A percentile compares a stretch with the other conserved stretches of the same genome.
phyloP scores from a whole-genome alignment of 192 early-diverging fungal genomes.

The Phlyctochytrium bullatum region DNA sequence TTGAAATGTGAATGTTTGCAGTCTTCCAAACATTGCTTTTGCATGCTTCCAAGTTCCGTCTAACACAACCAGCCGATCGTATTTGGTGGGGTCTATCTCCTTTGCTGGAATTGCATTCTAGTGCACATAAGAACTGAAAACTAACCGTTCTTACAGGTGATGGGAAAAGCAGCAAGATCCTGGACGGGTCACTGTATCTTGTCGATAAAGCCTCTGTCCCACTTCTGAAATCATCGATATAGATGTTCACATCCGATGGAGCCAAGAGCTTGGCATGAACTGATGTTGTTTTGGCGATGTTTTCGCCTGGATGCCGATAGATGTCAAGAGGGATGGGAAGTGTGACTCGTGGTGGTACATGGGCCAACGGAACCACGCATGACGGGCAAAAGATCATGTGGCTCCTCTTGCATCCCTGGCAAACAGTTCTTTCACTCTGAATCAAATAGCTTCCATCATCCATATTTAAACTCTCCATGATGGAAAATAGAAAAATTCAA shows the following conservation, averaged over 20 bases:
- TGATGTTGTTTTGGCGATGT: constrained; percentile 83
- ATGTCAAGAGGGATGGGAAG: background rate
- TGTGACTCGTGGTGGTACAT: background rate
- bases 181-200: constrained; percentile 62
- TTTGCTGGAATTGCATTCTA: constrained; percentile 66
- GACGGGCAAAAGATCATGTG: background rate
- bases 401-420: background rate
- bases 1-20: constrained; percentile 49
- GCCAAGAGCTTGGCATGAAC: constrained; percentile 81
- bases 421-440: too few relatives aligned
- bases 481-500: too few relatives aligned
- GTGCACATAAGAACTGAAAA: background rate
- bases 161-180: constrained; percentile 80
- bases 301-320: constrained; percentile 77
- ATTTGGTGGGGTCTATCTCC: constrained; percentile 62
- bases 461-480: too few relatives aligned
- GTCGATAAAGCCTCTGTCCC: constrained; percentile 36
- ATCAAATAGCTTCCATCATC: too few relatives aligned
- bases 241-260: constrained; percentile 64
- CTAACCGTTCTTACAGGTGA: constrained; percentile 51
- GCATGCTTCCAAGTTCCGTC: constrained; percentile 98
- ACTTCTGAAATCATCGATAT: constrained; percentile 26
- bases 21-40: constrained; percentile 33
- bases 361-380: background rate
- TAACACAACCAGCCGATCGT: constrained; percentile 80